Base-by-base conservation (phyloP, 2,329 filamentous ascomycete species). In the Triangularia setosa region DNA sequence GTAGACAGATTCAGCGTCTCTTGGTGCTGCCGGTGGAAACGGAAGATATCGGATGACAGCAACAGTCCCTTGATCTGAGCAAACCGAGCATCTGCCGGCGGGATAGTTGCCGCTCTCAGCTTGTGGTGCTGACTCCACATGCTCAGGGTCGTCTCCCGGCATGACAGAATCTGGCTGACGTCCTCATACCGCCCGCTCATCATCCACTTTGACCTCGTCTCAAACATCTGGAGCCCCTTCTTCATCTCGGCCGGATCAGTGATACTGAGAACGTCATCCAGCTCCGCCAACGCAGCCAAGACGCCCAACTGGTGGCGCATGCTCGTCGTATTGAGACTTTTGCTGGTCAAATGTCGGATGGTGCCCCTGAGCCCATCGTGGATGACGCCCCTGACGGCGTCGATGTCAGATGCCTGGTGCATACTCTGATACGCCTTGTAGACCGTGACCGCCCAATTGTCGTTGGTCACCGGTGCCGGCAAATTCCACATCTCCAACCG, bases 401-500 rank as follows among this genome's bases (percentile, higher is more conserved):
- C 65, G 12, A 86, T 73, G 58, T 87, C 85, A 9, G 82, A 80
- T 2, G 89, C 87, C 67, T 87, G 87, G 72, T 92, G 86, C 65
- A 97, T 83, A 23, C 87, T 86, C 74, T 97, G 92, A 65, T 96
- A 93, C 0, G 88, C 87, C 71, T 89, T 90, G 77, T 96, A 97
- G 0, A 94, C 80, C 0, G 86, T 88, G 2, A 89, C 87, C 1
- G 88, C 82, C 62, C 89, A 86, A 28, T 86, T 88, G 12, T 83
- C 80, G 58, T 83, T 85, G 2, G 82, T 78, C 7, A 83, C 80
- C 0, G 93, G 91, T 0, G 88, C 87, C 14, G 91, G 90, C 21
- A 98, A 83, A 73, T 97, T 93, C 95, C 95, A 99, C 72, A 94
- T 90, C 69, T 95, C 93, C 16, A 98, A 81, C 68, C 90, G 90